Base-by-base conservation (phyloP, 805 yeast genomes). In the Wickerhamiella occidentalis region DNA sequence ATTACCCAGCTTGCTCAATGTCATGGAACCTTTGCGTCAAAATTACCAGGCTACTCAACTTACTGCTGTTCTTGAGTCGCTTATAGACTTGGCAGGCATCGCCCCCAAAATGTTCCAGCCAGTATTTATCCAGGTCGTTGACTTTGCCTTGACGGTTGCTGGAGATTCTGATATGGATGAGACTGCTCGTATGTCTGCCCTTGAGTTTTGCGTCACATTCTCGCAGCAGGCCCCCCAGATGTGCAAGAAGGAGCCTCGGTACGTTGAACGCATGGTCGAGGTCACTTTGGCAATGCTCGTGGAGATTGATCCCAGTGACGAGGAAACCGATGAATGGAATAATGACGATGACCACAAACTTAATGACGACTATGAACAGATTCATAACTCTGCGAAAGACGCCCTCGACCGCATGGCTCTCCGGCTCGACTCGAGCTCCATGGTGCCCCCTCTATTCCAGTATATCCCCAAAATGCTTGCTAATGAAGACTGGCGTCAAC, bases 61-160 rank as follows among this genome's bases (percentile, higher is more conserved):
- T 55, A 81, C 95, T 1, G 74, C 86, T 5, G 95, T 88, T n/a
- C 75, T 92, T 56, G 95, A 87, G 64, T 76, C 87, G 6, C 71
- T 92, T 56, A 86, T 88, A 49, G 97, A 92, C 58, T 74, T 92
- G 52, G 96, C 88, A 8, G 90, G 82, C 54, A 69, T 88, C 52
- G 97, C 96, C 7, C 97, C 98, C 48, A 90, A 88, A 62, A 77
- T 92, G 78, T 92, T 92, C 71, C 78, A 76, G 61, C 86, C 86
- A 40, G 84, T 90, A 85, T 90, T 92, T 64, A 80, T 82, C 45
- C 81, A 85, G n/a, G 79, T 92, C 40, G 77, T 87, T 46, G 83
- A 84, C 54, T 92, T 92, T 60, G 79, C 92, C 59, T 75, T 86
- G n/a, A 76, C 79, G 13, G 90, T 92, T 28, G 76, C 86, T 47